Base-by-base conservation (phyloP, 805 yeast species). In the Maudiozyma serrabonitensis region DNA sequence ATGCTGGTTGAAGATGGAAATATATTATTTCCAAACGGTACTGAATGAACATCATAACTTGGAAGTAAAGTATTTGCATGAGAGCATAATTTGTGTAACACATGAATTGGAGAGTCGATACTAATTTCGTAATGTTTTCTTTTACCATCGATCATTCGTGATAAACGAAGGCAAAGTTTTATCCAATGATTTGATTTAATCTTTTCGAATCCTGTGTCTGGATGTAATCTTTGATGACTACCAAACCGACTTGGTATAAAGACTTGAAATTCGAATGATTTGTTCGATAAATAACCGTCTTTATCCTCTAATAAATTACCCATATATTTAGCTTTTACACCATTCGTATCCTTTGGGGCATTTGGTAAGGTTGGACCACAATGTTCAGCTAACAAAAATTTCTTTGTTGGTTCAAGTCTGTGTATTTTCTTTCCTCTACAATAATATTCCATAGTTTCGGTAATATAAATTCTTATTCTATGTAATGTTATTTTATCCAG, bases 141-240 rank as follows among this genome's bases (percentile, higher is more conserved):
- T 61, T 87, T 87, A 12, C 71, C 75, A 44, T 76, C 74, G 42
- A 84, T 81, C n/a, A 74, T 61, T 55, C 76, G 79, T 5, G 95
- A 86, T 39, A 93, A 72, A 46, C 98, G 71, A 47, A 93, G 69
- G 54, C 95, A 84, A 15, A 93, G 76, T 68, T 93, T 93, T 59
- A 93, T 81, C 97, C 99, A 93, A 68, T 93, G 99, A 59, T 87
- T 91, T 6, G 93, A 76, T 68, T 88, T 90, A 53, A 93, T 88
- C 57, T 81, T 81, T 23, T 76, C 79, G 56, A 76, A 83, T 2
- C 87, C 79, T 0, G 96, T 87, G 66, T 93, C 95, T 1, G 98
- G 96, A 59, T 88, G 96, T 28, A 84, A 67, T 50, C 70, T 73
- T 48, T 73, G 75, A 44, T 76, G 75, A 23, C 76, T 77, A 47